phyloP scores from a whole-genome alignment of 1,284 basidiomycete genomes.

The Rhodotorula glutinis region DNA sequence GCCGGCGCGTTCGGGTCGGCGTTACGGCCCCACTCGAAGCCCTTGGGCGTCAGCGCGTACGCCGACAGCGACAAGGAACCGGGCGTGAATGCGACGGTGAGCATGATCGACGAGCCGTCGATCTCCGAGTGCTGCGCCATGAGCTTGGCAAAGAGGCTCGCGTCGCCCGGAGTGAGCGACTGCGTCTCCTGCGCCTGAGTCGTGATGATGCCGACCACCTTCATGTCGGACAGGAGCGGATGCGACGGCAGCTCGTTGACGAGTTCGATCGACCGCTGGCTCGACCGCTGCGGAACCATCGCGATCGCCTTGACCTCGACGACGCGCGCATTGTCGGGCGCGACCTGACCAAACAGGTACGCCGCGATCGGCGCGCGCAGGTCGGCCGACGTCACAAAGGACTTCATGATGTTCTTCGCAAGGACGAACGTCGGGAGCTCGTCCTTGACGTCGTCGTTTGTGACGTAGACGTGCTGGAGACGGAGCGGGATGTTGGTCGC shows the following conservation, averaged over 20 bases:
- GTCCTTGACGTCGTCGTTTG: slow-evolving; percentile 98
- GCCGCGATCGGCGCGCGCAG: slow-evolving; percentile 94
- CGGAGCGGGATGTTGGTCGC: slow-evolving; percentile 94
- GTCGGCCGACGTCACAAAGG: slow-evolving; percentile 91
- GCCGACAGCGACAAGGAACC: slow-evolving; percentile 94
- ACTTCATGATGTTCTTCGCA: slow-evolving; percentile 94
- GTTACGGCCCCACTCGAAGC: slow-evolving; percentile 98
- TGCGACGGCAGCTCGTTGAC: slow-evolving; percentile 60
- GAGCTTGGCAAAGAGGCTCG: slow-evolving; percentile 91
- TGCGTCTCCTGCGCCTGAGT: slow-evolving; percentile 51
- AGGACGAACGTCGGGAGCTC: slow-evolving; percentile 95
- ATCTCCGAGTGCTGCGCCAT: slow-evolving; percentile 96
- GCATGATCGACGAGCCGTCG: slow-evolving; percentile 88
- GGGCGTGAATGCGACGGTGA: slow-evolving; percentile 94
- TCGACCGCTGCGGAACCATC: slow-evolving; percentile 94
- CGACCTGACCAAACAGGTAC: slow-evolving; percentile 87
- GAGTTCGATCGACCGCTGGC: slow-evolving; percentile 77
- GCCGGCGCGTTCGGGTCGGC: slow-evolving; percentile 44
- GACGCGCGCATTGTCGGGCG: slow-evolving; percentile 94
- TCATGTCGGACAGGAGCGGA: slow-evolving; percentile 51
- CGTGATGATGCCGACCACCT: slow-evolving; percentile 52
- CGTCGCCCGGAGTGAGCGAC: slow-evolving; percentile 79
- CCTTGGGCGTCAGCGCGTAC: slow-evolving; percentile 75
- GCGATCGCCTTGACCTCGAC: slow-evolving; percentile 97
- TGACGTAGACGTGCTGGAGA: slow-evolving; percentile 97